Conservation (phyloP, 2,329 filamentous ascomycete genomes). For the Blastomyces emzantsi region DNA sequence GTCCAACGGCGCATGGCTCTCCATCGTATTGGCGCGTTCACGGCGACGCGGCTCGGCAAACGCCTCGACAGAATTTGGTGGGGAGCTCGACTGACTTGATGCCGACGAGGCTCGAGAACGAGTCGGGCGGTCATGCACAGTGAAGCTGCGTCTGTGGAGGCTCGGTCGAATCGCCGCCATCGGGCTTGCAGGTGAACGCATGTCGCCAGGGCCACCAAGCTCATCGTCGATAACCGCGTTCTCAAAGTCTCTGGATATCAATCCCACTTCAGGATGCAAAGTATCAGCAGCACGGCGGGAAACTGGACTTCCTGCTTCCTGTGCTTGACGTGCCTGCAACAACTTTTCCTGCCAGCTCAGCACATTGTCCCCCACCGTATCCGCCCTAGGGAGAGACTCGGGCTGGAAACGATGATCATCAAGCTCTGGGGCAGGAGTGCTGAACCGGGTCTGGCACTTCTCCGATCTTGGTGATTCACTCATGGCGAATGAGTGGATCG, state of each 20-base stretch:
- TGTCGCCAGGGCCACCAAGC: constrained; percentile 30
- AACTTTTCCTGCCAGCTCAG: constrained; percentile 22
- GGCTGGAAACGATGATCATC: constrained; percentile 68
- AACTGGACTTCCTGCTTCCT: constrained; percentile 27
- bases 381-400: constrained; percentile 28
- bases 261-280: constrained; percentile 31
- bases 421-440: constrained; percentile 56
- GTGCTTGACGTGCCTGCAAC: not conserved
- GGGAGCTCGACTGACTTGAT: constrained; percentile 64
- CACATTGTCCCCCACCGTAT: constrained; percentile 37
- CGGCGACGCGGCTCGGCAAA: constrained; percentile 86
- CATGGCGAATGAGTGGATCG: constrained; percentile 25
- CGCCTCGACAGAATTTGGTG: constrained; percentile 94
- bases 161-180: constrained; percentile 28
- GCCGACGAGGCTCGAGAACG: constrained; percentile 42
- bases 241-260: constrained; percentile 72
- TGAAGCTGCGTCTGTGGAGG: constrained; percentile 28
- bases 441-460: constrained; percentile 51
- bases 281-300: constrained; percentile 41
- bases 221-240: constrained; percentile 69
- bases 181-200: constrained; percentile 37
- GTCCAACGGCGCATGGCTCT: constrained; percentile 49
- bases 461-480: constrained; percentile 57
- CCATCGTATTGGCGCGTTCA: constrained; percentile 61
- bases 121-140: constrained; percentile 31